Conservation (phyloP, 1,139 yeast species). For the Saccharomyces uvarum region DNA sequence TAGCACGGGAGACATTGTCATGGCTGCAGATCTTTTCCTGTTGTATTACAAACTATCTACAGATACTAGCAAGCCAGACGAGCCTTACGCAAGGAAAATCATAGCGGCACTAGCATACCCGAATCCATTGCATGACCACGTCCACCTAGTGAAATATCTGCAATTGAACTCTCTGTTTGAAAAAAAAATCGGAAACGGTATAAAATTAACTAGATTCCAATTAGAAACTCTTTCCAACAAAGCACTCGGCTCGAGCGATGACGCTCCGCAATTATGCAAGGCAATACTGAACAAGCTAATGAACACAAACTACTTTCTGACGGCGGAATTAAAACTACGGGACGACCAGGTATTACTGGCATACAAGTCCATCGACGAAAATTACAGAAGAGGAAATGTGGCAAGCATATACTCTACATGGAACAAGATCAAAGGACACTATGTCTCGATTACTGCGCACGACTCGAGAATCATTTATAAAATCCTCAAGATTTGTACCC, state of each 20-base stretch:
- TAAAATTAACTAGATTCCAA: slow-evolving; percentile 11
- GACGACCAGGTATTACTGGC: slow-evolving; percentile 14
- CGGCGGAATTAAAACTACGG: slow-evolving; percentile 5
- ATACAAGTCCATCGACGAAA: slow-evolving; percentile 21
- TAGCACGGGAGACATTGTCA: slow-evolving; percentile 13
- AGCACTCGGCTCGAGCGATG: slow-evolving; percentile 13
- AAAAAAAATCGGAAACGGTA: not conserved
- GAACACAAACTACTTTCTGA: slow-evolving; percentile 5
- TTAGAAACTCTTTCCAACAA: slow-evolving; percentile 16
- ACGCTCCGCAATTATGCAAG: slow-evolving; percentile 12
- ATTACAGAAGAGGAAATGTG: slow-evolving; percentile 19
- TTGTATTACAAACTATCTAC: slow-evolving; percentile 12
- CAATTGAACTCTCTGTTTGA: slow-evolving; percentile 10
- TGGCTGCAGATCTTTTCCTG: slow-evolving; percentile 19
- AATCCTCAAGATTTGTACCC: slow-evolving; percentile 31
- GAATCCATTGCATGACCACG: slow-evolving; percentile 17
- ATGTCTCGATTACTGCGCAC: slow-evolving; percentile 16
- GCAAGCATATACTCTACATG: slow-evolving; percentile 26
- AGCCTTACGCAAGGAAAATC: slow-evolving; percentile 7
- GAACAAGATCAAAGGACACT: slow-evolving; percentile 19
- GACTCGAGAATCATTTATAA: slow-evolving; percentile 28
- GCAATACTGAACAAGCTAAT: slow-evolving; percentile 12
- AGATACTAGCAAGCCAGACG: slow-evolving; percentile 4
- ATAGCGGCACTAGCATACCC: slow-evolving; percentile 16
- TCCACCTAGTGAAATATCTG: slow-evolving; percentile 13